phyloP scores from a whole-genome alignment of 1,284 basidiomycete genomes.

The Melanopsichium pennsylvanicum region DNA sequence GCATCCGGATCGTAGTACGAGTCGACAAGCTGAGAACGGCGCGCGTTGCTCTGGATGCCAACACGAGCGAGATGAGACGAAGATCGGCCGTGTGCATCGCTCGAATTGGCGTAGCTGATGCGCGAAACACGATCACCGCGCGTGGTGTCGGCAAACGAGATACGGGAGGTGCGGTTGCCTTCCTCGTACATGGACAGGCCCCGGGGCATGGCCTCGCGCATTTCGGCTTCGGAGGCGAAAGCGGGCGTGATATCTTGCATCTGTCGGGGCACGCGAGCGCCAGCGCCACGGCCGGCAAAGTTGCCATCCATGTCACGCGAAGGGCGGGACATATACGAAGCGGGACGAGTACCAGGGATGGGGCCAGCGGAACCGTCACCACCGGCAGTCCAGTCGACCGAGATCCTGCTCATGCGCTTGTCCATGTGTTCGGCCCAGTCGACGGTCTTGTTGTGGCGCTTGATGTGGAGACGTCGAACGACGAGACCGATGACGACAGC shows the following conservation, averaged over 20 bases:
- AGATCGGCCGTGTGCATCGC: constrained; percentile 37
- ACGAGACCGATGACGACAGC: constrained; percentile 47
- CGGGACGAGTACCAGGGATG: constrained; percentile 54
- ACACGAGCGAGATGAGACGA: constrained; percentile 41
- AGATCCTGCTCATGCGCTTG: constrained; percentile 63
- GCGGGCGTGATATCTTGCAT: constrained; percentile 47
- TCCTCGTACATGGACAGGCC: constrained; percentile 50
- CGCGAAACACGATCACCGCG: constrained; percentile 55
- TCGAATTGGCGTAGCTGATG: constrained; percentile 56
- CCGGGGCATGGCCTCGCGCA: constrained; percentile 48
- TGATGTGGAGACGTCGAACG: constrained; percentile 62
- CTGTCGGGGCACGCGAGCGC: constrained; percentile 44
- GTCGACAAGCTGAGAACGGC: constrained; percentile 45
- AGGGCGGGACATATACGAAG: constrained; percentile 46
- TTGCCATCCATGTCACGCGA: constrained; percentile 48
- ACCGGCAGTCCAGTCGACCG: constrained; percentile 58
- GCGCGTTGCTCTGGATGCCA: constrained; percentile 25
- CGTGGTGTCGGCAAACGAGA: constrained; percentile 53
- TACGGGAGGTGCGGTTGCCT: constrained; percentile 46
- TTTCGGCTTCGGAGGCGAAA: constrained; percentile 46
- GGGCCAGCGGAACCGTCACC: constrained; percentile 58
- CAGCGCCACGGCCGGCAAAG: constrained; percentile 50
- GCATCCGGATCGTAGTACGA: constrained; percentile 56
- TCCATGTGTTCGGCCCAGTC: constrained; percentile 64
- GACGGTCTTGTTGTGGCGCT: constrained; percentile 62